Base-by-base conservation (phyloP, 306 rosid genomes). In the Cicer yamashitae region DNA sequence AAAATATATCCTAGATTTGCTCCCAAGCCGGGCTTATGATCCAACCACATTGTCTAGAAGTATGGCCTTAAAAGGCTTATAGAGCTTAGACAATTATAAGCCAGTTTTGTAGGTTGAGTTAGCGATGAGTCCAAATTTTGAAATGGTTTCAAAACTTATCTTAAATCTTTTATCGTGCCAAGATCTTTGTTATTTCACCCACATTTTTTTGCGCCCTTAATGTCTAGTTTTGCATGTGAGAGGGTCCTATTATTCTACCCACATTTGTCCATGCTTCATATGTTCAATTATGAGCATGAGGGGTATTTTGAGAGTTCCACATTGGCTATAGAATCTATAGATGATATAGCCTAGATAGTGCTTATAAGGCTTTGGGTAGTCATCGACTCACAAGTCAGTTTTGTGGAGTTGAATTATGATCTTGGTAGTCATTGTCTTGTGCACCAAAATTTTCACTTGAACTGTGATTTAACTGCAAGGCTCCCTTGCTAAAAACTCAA, bases 381-480 rank as follows among this genome's bases (percentile, higher is more conserved):
- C n/a, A 6, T 48, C 7, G 7, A 48, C 14, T 48, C 53, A 48
- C 1, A 1, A 12, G 17, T 48, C 8, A 5, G 53, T 48, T 48
- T 48, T 48, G 17, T 48, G 7, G 17, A 48, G 53, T 48, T 48
- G 6, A 48, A 6, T 48, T 48, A 13, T 4, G n/a, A 48, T 48
- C 2, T 48, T 41, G 45, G 8, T 41, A 7, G 2, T 13, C 50
- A 7, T 62, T 10, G n/a, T 72, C 41, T 20, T 2, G 34, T 10
- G 43, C n/a, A 7, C 47, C 78, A 45, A 53, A 70, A 15, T 73
- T 46, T 67, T 12, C 53, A 5, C 77, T 70, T 45, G 37, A 69
- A 10, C 4, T 25, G 64, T 58, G 41, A 58, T 58, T 30, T 11
- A 25, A 58, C 41, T 58, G 14, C 64, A 25, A 58, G 15, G 41